phyloP scores from a whole-genome alignment of 345 rosid species.

The Eucalyptus caleyi region DNA sequence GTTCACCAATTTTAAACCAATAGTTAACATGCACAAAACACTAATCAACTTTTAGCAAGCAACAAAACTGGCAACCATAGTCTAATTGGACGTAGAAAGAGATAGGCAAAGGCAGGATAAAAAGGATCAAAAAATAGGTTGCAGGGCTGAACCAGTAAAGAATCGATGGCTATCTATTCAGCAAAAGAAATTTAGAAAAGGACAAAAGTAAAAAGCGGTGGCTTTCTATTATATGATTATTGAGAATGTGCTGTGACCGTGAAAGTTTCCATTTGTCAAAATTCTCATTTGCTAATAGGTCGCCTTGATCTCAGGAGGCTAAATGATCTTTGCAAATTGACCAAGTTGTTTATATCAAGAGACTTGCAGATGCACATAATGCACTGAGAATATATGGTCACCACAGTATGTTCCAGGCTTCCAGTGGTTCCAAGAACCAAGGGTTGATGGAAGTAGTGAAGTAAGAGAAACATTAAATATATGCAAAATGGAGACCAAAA shows the following conservation, averaged over 20 bases:
- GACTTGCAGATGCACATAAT: background rate
- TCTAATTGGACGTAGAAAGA: background rate
- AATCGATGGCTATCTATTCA: background rate
- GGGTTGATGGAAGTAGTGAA: background rate
- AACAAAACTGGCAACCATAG: background rate
- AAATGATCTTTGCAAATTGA: background rate
- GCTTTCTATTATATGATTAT: background rate
- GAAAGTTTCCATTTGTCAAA: background rate
- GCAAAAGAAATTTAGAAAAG: background rate
- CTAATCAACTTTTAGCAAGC: background rate
- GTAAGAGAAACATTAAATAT: background rate
- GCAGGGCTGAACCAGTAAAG: background rate
- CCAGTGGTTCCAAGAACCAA: background rate
- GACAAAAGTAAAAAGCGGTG: background rate
- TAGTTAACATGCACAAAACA: background rate
- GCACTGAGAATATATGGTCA: background rate
- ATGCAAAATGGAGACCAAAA: background rate
- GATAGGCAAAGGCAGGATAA: background rate
- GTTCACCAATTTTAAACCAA: background rate
- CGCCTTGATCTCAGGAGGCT: background rate
- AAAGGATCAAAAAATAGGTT: background rate
- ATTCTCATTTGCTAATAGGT: background rate
- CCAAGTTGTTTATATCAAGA: background rate
- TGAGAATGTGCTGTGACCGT: background rate
- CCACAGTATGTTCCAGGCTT: background rate